Evolutionary conservation across 805 yeast species (phyloP), one percentile per base, ranked within the genome.

Genomic region (Ogataea angusta): DNA sequence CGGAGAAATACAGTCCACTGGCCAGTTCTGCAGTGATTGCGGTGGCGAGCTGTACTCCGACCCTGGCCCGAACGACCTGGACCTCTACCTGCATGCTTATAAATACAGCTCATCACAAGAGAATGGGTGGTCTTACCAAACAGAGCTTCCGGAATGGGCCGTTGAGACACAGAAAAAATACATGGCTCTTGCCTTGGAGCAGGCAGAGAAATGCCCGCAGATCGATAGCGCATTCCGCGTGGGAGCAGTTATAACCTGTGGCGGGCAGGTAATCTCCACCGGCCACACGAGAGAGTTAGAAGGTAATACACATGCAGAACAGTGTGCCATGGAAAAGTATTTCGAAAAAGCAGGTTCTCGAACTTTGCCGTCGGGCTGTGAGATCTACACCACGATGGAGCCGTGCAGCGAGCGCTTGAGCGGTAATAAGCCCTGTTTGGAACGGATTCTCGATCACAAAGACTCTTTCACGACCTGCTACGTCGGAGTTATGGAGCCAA

Each of bases 231-330:
- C 95, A 16, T 91, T 85, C 59, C 80, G 90, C 48, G 98, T 93
- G n/a, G 99, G 99, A 5, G 95, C 96, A 0, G 80, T 88, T 0
- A 66, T 93, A 4, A 91, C 79, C 0, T 64, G 73, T 40, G 81
- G 82, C 27, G 83, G 85, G 27, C 55, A 73, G 38, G 68, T 91
- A 0, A 58, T 93, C n/a, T 72, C 84, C 6, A 79, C 86, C 0
- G 99, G 99, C 0, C 88, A 77, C 56, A 87, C 98, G 0, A 72
- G 98, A 40, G 99, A 93, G 61, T 66, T 90, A 2, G 85, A 83
- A 14, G 99, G 98, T 0, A 93, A 91, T 62, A 91, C 99, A 0
- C 99, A 91, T 60, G 99, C 99, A 3, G 99, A 93, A 56, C 96
- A 93, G 59, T 84, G 95, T 67, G 96, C 96, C 0, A 58, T 93